Conservation (phyloP, 768 basidiomycete genomes). For the Suillus paluster region DNA sequence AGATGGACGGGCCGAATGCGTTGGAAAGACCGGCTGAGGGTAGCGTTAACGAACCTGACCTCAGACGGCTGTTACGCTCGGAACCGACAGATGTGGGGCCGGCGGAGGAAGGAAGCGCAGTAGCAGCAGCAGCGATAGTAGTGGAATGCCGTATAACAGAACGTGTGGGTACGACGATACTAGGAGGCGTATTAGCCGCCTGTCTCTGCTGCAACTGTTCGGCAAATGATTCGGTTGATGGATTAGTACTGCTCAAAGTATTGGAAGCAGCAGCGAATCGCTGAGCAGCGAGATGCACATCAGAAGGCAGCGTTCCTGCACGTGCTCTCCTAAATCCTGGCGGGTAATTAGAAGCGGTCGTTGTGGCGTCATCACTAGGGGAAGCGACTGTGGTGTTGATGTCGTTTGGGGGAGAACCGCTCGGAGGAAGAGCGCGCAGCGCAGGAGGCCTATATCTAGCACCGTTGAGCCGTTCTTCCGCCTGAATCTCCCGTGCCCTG, state of each 20-base stretch:
- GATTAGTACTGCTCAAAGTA: slow-evolving; percentile 53
- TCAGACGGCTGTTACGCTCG: slow-evolving; percentile 80
- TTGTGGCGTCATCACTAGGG: slow-evolving; percentile 56
- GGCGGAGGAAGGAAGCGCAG: too few species aligned
- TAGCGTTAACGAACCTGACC: slow-evolving; percentile 91
- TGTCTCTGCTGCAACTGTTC: slow-evolving; percentile 47
- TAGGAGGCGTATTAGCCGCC: slow-evolving; percentile 41
- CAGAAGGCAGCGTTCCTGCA: slow-evolving; percentile 97
- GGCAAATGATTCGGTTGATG: slow-evolving; percentile 54
- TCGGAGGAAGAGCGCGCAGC: slow-evolving; percentile 67
- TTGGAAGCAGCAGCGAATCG: slow-evolving; percentile 73
- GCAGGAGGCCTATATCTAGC: slow-evolving; percentile 82
- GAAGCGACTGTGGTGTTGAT: slow-evolving; percentile 59
- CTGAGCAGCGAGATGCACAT: slow-evolving; percentile 87
- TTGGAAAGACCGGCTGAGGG: slow-evolving; percentile 78
- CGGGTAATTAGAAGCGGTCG: slow-evolving; percentile 79
- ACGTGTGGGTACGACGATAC: slow-evolving; percentile 53
- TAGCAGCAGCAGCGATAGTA: slow-evolving; percentile 58
- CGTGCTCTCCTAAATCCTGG: slow-evolving; percentile 91
- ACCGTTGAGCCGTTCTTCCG: slow-evolving; percentile 66
- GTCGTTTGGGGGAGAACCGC: slow-evolving; percentile 77
- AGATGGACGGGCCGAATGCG: slow-evolving; percentile 87
- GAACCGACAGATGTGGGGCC: slow-evolving; percentile 36
- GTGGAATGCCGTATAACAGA: slow-evolving; percentile 77
- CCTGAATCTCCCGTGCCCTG: slow-evolving; percentile 87